Evolutionary conservation across 352 stramenopile species (phyloP).

Genomic region (Globisporangium spiculum): DNA sequence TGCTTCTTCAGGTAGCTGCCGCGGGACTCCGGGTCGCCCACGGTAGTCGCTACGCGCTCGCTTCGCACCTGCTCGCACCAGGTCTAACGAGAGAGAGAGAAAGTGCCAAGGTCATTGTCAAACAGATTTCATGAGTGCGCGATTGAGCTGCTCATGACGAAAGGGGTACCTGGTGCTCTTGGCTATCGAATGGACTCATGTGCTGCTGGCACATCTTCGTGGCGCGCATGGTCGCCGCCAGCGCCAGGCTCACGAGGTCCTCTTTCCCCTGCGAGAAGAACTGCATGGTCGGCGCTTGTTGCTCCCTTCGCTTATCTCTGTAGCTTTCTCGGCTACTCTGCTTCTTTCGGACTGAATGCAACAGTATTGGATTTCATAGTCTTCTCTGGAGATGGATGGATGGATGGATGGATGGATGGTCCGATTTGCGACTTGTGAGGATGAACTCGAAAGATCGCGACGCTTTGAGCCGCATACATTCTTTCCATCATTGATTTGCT

Average conservation of each 20-base stretch:
- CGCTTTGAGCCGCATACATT: conserved; percentile 4
- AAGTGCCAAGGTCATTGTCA: background rate
- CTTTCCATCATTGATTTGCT: background rate
- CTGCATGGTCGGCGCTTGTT: conserved; percentile 26
- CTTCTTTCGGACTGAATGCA: background rate
- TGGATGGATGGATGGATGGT: background rate
- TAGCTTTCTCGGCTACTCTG: background rate
- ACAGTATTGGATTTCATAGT: background rate
- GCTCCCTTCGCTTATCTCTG: background rate
- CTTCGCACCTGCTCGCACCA: conserved; percentile 14
- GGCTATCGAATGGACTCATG: conserved; percentile 19
- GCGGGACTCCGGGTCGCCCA: conserved; percentile 51
- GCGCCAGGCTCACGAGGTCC: conserved; percentile 23
- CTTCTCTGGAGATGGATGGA: background rate
- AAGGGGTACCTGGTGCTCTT: conserved; percentile 29
- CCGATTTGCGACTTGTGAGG: background rate
- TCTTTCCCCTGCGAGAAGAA: conserved; percentile 37
- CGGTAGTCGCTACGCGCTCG: conserved; percentile 15
- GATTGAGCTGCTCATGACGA: background rate
- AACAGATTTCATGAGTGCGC: background rate
- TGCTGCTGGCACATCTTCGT: conserved; percentile 25
- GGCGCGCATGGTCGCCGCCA: conserved; percentile 36
- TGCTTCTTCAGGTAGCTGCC: conserved; percentile 71
- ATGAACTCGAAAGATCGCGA: conserved; percentile 9
- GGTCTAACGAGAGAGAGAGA: background rate